Evolutionary conservation across 129 eudicot species (phyloP).

Genomic region (carrot (Daucus carota)): DNA sequence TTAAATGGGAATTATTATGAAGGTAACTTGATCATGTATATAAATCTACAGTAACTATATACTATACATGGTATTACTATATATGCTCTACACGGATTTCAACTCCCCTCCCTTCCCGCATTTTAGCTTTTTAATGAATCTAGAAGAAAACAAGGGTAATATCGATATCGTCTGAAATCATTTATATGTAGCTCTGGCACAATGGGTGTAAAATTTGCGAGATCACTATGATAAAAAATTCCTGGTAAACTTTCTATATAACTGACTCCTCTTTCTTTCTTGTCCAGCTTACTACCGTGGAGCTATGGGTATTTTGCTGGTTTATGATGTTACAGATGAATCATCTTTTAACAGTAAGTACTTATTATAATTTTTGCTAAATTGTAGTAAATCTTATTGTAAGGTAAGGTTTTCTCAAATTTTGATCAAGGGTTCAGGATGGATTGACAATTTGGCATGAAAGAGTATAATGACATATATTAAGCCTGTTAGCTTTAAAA

Average conservation of each 20-base stretch:
- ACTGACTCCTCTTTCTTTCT: not conserved
- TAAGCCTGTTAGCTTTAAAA: not conserved
- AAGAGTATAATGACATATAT: not conserved
- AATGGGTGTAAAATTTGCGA: not conserved
- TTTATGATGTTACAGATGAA: constrained; percentile 82
- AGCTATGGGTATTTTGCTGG: constrained; percentile 90
- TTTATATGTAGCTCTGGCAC: not conserved
- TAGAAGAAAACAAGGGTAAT: not conserved
- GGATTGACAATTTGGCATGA: not conserved
- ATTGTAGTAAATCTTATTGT: not conserved
- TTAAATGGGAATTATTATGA: not conserved
- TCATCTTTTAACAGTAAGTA: constrained; percentile 86
- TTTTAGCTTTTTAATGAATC: not conserved
- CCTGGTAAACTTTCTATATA: not conserved
- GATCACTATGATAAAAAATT: not conserved
- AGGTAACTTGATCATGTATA: not conserved
- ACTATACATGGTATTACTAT: not conserved
- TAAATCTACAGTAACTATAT: not conserved
- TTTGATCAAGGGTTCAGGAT: not conserved
- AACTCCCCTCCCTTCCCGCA: too few relatives aligned
- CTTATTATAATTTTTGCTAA: constrained; percentile 6
- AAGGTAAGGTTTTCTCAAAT: not conserved
- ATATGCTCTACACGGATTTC: not conserved
- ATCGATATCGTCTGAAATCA: not conserved
- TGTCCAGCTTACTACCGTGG: constrained; percentile 77